phyloP scores from a whole-genome alignment of 169 alveolate species.

The Eimeria acervulina region DNA sequence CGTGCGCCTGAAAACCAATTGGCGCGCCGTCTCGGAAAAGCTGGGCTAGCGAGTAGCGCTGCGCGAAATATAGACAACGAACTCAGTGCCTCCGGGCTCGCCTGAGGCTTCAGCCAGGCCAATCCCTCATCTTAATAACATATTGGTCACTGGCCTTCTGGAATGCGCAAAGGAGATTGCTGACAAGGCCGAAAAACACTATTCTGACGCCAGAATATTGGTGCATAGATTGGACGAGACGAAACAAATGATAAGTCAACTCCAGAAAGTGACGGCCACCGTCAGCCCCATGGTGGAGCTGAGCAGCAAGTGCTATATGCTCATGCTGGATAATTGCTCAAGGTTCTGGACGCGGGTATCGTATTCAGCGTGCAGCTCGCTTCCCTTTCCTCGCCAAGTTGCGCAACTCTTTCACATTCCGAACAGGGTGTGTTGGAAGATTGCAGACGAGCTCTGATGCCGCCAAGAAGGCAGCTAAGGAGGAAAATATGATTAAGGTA shows the following conservation, averaged over 20 bases:
- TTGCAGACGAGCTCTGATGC: conserved; percentile 8
- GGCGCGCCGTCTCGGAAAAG: conserved; percentile 15
- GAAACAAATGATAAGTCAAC: background rate
- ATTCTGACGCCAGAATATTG: background rate
- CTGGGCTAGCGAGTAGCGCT: background rate
- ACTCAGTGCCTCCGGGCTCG: background rate
- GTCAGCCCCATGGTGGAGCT: conserved; percentile 41
- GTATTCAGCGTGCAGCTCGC: background rate
- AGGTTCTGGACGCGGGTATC: conserved; percentile 17
- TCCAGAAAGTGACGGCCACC: conserved; percentile 8
- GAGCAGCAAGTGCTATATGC: background rate
- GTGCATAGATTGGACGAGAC: background rate
- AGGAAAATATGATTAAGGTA: background rate
- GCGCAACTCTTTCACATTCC: background rate
- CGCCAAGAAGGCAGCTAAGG: conserved; percentile 2
- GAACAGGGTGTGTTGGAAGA: background rate
- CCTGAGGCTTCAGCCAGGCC: background rate
- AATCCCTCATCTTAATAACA: background rate
- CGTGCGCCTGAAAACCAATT: background rate
- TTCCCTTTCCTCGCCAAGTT: background rate
- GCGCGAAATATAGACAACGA: background rate
- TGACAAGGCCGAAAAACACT: background rate
- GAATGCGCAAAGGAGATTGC: background rate
- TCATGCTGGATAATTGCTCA: conserved; percentile 35
- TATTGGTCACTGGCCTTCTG: background rate